Percentiles rank a stretch among this genome's conserved stretches.
Conservation (phyloP, 768 basidiomycete species). For the Tubosaeta sp. region DNA sequence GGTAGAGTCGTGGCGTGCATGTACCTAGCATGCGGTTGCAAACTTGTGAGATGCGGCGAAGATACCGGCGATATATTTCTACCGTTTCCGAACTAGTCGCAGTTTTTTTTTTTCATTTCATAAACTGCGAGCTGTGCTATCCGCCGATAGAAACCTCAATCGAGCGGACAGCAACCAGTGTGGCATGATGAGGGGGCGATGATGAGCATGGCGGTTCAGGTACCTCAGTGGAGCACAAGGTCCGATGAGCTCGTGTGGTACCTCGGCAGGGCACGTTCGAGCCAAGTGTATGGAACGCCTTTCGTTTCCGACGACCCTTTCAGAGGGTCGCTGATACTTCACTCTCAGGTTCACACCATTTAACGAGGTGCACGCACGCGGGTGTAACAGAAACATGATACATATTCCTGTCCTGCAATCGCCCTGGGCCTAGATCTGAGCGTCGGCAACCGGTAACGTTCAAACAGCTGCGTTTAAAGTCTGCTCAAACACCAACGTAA, state of each 20-base stretch:
- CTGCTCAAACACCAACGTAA: conserved; percentile 18
- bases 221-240: background rate
- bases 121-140: background rate
- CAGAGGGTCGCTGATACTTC: background rate
- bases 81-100: background rate
- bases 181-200: background rate
- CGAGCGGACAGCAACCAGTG: background rate
- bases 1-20: background rate
- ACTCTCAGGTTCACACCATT: background rate
- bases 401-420: background rate
- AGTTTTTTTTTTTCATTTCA: background rate
- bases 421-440: background rate
- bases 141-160: background rate
- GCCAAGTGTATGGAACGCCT: background rate
- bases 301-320: conserved; percentile 2
- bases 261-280: conserved; percentile 1
- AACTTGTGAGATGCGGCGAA: background rate
- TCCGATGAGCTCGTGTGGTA: background rate
- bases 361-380: background rate
- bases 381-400: background rate
- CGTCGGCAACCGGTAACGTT: background rate
- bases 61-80: background rate
- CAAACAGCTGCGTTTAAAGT: conserved; percentile 7
- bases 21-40: background rate
- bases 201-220: background rate